These are phyloP conservation scores for Ceratobasidium sp. DNA, from an alignment of 1,284 basidiomycete species.

Conservation along the genomic window DNA sequence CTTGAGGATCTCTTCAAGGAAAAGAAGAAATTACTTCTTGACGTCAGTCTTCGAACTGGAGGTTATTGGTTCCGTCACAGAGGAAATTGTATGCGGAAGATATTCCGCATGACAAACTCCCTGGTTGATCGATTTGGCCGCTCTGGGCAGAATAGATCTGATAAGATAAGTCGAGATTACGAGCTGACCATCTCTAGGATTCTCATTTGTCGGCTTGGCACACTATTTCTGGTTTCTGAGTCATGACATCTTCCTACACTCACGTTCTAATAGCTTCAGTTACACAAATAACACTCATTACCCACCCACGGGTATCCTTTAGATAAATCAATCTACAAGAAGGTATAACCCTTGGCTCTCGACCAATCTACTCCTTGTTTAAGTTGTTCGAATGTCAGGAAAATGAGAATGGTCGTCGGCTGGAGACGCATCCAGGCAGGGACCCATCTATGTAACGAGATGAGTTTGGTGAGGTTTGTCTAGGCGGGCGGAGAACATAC, in stretches of 20 bases:
- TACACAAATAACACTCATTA: background rate
- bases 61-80: too few species aligned
- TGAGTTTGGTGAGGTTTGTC: background rate
- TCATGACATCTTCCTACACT: background rate
- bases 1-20: too few species aligned
- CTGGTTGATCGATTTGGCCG: too few species aligned
- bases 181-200: too few species aligned
- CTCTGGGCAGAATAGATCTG: too few species aligned
- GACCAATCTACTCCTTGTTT: constrained; percentile 73
- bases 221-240: too few species aligned
- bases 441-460: constrained; percentile 68
- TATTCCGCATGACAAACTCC: too few species aligned
- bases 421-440: constrained; percentile 88
- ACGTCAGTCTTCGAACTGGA: too few species aligned
- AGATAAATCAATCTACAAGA: constrained; percentile 24
- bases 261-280: background rate
- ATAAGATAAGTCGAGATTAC: too few species aligned
- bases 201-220: too few species aligned
- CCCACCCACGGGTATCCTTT: background rate
- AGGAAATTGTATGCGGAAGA: too few species aligned
- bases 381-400: constrained; percentile 84
- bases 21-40: too few species aligned
- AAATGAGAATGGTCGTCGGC: constrained; percentile 87
- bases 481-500: constrained; percentile 46
- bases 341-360: constrained; percentile 51